Evolutionary conservation across 495 filamentous ascomycete species (phyloP), one percentile per base, ranked within the genome.

Genomic region (Cetradonia linearis): DNA sequence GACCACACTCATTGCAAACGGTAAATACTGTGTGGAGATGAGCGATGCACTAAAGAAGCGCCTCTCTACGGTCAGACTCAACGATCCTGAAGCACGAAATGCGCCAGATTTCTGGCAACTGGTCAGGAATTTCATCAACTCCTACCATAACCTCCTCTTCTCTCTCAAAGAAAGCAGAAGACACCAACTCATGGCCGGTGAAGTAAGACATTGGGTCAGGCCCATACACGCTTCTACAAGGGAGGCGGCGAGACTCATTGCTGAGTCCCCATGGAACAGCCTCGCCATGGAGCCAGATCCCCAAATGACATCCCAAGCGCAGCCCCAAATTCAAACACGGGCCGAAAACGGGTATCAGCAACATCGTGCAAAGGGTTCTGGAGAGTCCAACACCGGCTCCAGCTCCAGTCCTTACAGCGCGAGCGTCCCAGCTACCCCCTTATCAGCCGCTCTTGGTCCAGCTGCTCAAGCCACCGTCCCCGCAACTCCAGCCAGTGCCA

Each of bases 401-500:
- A 71, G 61, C 49, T 67, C 25, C 59, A 70, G 61, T 64, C 63
- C 49, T 67, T 67, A 56, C 66, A 72, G 27, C 20, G 47, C 58
- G 28, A 70, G 74, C 46, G 67, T 85, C 11, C 83, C 81, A 36
- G 77, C 84, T 5, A 87, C 84, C 5, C 90, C 90, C 8, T 77
- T 92, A 60, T 91, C 87, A 65, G 90, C 90, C 18, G 90, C 90
- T 16, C 79, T 95, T 5, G 90, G 90, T 5, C 87, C 89, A 9
- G 91, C 91, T 40, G 89, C 88, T 18, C 88, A 93, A 69, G 89
- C 91, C 2, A 96, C 91, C 1, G 82, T 79, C 3, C 87, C 86
- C 67, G 77, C 76, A 33, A 89, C 86, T 0, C 86, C 88, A 33
- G 83, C 82, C 57, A 87, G 81, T 70, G 83, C 78, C 5, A 73